phyloP scores from a whole-genome alignment of 2,329 filamentous ascomycete genomes.

The Colletotrichum sp. region DNA sequence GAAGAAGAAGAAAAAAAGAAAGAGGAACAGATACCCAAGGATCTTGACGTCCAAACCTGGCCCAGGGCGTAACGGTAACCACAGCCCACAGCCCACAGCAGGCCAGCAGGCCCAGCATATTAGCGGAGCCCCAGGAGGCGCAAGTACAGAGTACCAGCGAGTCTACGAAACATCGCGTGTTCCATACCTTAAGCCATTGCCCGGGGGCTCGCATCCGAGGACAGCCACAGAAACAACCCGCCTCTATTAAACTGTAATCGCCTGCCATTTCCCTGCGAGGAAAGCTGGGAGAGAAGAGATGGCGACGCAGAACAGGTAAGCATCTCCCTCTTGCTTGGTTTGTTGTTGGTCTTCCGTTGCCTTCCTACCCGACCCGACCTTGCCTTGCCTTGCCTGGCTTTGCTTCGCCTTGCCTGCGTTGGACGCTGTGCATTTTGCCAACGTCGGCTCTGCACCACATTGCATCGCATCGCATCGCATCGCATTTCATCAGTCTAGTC shows the following conservation, averaged over 20 bases:
- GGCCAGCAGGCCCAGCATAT: neutral
- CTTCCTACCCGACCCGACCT: neutral
- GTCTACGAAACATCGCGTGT: slow-evolving; percentile 22
- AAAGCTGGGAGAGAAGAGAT: slow-evolving; percentile 26
- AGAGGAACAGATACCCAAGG: neutral
- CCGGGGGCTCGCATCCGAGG: slow-evolving; percentile 12
- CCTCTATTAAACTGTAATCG: slow-evolving; percentile 17
- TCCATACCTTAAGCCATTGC: slow-evolving; percentile 20
- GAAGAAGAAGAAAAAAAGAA: neutral
- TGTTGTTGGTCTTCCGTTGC: neutral
- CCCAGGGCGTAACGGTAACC: neutral
- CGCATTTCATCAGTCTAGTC: neutral
- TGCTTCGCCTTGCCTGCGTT: neutral
- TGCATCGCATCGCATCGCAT: neutral
- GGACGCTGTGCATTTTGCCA: neutral
- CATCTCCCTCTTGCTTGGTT: neutral
- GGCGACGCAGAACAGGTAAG: slow-evolving; percentile 39
- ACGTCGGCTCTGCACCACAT: neutral
- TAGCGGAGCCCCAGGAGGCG: slow-evolving; percentile 12
- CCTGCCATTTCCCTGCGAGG: neutral
- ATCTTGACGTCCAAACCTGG: slow-evolving; percentile 9
- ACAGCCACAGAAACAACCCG: slow-evolving; percentile 13
- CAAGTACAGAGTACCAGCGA: slow-evolving; percentile 13
- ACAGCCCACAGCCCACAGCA: neutral
- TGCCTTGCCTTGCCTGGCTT: neutral